Base-by-base conservation (phyloP, 306 rosid species). In the Luffa acutangula region DNA sequence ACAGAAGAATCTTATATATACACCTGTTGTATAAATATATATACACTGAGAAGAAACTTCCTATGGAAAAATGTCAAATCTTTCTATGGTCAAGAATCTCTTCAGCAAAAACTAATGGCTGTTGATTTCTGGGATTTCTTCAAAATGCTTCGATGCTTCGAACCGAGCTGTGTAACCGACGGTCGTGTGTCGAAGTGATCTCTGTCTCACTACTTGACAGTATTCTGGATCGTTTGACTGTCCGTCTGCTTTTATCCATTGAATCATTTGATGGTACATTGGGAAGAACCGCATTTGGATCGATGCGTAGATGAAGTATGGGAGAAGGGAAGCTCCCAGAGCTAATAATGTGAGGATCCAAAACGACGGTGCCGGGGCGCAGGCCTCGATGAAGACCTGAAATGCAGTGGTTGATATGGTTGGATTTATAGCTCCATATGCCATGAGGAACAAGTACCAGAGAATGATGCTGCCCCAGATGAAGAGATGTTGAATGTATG, bases 141-240 rank as follows among this genome's bases (percentile, higher is more conserved):
- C 91, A 25, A 87, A 73, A 37, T 92, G 89, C 77, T 69, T 90
- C 2, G 97, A 92, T 11, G 97, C 97, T 86, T 89, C 92, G 18
- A 93, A 85, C 75, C 98, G 92, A 64, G 99, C 99, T 4, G 98
- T 96, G 83, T 79, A 86, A 21, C 99, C 99, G 14, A 96, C 98
- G 0, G 99, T 91, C 0, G 90, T 93, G 75, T 85, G 71, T 73
- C 96, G 81, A 4, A 96, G 66, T 0, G 99, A 96, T 81, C 98
- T 84, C 71, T 90, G 94, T 43, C 98, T 78, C 65, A 96, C 98
- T 85, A 91, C 45, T 9, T 86, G 57, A 59, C 97, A 90, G 80
- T 84, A 93, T 80, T 96, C 99, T 0, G 93, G 99, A 77, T 96
- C 98, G 79, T 83, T 79, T 5, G 88, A 79, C 9, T 86, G 88